Evolutionary conservation across 306 rosid species (phyloP).

Genomic region (Castanopsis chinensis): DNA sequence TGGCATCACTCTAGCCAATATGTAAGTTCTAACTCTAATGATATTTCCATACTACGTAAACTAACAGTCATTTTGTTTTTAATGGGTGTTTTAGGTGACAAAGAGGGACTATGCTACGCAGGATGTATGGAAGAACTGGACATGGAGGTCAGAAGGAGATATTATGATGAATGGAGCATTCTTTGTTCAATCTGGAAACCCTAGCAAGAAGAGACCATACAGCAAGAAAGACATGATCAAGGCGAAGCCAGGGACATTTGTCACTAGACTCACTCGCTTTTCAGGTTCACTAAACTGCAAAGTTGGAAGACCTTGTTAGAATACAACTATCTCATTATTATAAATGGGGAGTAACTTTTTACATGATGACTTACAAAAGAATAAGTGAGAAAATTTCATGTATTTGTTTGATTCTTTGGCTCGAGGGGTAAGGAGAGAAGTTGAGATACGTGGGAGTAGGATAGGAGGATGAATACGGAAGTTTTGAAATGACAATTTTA

Average conservation of each 20-base stretch:
- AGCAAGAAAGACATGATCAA: conserved; percentile 25
- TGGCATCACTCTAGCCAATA: too few relatives aligned
- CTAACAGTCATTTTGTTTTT: background rate
- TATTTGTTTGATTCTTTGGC: background rate
- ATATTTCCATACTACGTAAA: too few relatives aligned
- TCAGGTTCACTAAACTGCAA: conserved; percentile 44
- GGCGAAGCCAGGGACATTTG: conserved; percentile 48
- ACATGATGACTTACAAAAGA: background rate
- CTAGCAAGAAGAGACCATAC: background rate
- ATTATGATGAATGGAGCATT: conserved; percentile 50
- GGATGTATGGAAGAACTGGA: conserved; percentile 48
- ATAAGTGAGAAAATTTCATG: background rate
- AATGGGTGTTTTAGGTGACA: conserved; percentile 34
- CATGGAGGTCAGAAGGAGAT: conserved; percentile 61
- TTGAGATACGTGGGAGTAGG: background rate
- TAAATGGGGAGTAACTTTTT: background rate
- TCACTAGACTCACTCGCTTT: conserved; percentile 37
- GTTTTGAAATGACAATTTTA: too few relatives aligned
- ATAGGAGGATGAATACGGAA: too few relatives aligned
- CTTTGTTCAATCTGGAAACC: conserved; percentile 41
- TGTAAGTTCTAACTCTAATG: too few relatives aligned
- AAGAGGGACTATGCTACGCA: conserved; percentile 30
- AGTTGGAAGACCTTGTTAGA: conserved; percentile 26
- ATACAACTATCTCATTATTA: background rate
- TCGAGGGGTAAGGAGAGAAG: too few relatives aligned